Evolutionary conservation across 768 basidiomycete genomes (phyloP).

Genomic region (Ephemerocybe angulata): DNA sequence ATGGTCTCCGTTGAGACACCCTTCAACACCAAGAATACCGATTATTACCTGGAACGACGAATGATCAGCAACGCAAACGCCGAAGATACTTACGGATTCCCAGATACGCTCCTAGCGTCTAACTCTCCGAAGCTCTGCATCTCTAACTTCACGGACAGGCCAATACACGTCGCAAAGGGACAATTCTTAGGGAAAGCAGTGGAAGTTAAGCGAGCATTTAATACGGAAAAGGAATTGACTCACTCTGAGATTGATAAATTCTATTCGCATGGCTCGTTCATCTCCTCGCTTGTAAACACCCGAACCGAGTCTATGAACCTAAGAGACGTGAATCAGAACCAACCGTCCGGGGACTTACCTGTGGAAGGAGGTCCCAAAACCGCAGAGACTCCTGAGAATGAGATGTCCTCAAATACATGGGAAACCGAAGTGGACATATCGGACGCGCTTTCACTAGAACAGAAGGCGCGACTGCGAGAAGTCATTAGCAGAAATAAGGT

Average conservation of each 20-base stretch:
- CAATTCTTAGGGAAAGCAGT: not conserved
- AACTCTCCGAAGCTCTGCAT: not conserved
- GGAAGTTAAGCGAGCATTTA: not conserved
- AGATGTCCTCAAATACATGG: not conserved
- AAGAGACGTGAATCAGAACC: no score
- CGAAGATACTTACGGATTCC: not conserved
- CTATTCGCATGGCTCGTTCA: no score
- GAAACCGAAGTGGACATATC: constrained; percentile 11
- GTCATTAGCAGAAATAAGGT: constrained; percentile 9
- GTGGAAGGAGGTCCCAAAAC: no score
- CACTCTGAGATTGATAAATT: not conserved
- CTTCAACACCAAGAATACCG: no score
- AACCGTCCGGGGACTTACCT: no score
- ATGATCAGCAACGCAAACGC: no score
- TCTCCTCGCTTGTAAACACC: no score
- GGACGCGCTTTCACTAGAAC: not conserved
- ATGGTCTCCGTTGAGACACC: no score
- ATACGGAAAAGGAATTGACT: not conserved
- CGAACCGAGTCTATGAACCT: no score
- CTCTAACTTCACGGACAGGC: not conserved
- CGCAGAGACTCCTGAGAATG: not conserved
- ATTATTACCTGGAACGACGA: no score
- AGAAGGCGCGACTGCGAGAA: constrained; percentile 7
- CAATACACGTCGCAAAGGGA: not conserved
- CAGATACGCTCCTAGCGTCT: not conserved